A percentile compares a stretch with the other conserved stretches of the same genome.
Conservation (phyloP, 768 basidiomycete species). For the Calvatia gigantea region DNA sequence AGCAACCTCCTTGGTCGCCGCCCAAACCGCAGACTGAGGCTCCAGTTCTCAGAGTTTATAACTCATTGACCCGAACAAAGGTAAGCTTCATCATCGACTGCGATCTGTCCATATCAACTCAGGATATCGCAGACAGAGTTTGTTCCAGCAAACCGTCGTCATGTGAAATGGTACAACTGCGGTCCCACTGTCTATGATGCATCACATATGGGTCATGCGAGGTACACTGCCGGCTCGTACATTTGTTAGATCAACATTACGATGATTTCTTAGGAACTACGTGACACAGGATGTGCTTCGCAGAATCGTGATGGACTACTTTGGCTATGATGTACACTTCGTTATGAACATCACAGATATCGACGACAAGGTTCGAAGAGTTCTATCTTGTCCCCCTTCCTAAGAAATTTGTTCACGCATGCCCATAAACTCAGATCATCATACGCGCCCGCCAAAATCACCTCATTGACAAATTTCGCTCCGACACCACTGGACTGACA, state of each 20-base stretch:
- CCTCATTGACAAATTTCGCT: constrained; percentile 59
- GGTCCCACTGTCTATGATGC: constrained; percentile 99
- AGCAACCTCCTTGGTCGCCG: constrained; percentile 59
- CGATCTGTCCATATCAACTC: not conserved
- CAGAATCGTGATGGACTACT: constrained; percentile 91
- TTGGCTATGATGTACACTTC: constrained; percentile 96
- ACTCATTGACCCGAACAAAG: constrained; percentile 90
- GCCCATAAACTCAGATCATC: constrained; percentile 90
- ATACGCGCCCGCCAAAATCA: constrained; percentile 81
- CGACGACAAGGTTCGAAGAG: constrained; percentile 83
- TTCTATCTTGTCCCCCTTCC: constrained; percentile 4
- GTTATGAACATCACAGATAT: constrained; percentile 99
- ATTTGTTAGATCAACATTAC: not conserved
- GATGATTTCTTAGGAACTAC: constrained; percentile 69
- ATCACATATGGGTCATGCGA: constrained; percentile 97
- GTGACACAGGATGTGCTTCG: constrained; percentile 91
- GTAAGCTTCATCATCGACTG: constrained; percentile 36
- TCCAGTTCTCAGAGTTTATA: constrained; percentile 81
- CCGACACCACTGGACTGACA: constrained; percentile 51
- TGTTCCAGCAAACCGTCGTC: constrained; percentile 59
- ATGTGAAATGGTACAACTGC: constrained; percentile 99
- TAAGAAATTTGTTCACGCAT: constrained; percentile 15
- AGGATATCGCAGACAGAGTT: constrained; percentile 62
- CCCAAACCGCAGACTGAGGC: constrained; percentile 42
- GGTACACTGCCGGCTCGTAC: constrained; percentile 46